Base-by-base conservation (phyloP, 2,329 filamentous ascomycete genomes). In the Escovopsis sp. region DNA sequence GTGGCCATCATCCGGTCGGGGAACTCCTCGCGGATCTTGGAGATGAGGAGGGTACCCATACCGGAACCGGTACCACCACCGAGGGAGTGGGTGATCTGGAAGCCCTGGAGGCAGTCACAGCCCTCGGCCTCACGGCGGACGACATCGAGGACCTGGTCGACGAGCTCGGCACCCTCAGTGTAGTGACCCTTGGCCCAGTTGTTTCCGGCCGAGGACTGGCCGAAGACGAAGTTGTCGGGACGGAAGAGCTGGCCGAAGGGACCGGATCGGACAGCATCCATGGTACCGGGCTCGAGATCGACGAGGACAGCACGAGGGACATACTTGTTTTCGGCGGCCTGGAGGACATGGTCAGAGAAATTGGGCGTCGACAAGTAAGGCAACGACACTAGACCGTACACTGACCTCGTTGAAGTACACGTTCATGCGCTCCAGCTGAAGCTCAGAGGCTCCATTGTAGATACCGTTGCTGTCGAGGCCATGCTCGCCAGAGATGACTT, bases 131-230 rank as follows among this genome's bases (percentile, higher is more conserved):
- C 91, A 60, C 91, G 89, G 64, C 91, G 91, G 63, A 98, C 89
- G 53, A 98, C 91, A 64, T 96, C 91, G 56, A 98, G 80, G 55
- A 98, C 91, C 62, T 95, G 78, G 74, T 98, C 91, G 55, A 98
- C 91, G 50, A 96, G 79, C 74, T 98, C 91, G 56, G 91, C 91
- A 79, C 91, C 91, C 75, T 98, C 91, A 52, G 91, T 98, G 79
- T 98, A 98, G 68, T 98, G 91, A 72, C 91, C 91, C 82, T 96
- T 98, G 69, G 91, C 91, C 91, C 91, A 98, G 81, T 96, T 96
- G 86, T 98, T 98, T 72, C 91, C 91, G 66, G 91, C 91, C 78
- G 91, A 89, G 58, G 91, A 96, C 75, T 96, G 91, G 58, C 91
- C 91, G 68, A 96, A 96, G 63, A 96, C 87, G 71, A 96, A 96